Evolutionary conservation across 169 alveolate species (phyloP), one percentile per base, ranked within the genome.

Genomic region (Babesia sp.): DNA sequence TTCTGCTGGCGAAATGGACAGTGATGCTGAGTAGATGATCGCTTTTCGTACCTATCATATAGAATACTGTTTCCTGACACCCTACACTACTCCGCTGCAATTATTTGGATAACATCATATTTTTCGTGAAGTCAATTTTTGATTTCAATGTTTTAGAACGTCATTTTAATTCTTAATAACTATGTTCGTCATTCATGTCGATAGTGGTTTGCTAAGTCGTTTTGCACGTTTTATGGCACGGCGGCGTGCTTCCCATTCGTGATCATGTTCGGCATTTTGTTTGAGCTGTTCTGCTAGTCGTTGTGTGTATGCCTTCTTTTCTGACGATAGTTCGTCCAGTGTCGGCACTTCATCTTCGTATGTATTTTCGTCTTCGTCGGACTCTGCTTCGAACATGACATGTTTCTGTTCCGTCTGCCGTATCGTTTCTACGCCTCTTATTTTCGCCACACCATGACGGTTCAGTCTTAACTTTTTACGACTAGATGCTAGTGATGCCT

Each of bases 371-470:
- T 45, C 58, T n/a, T 41, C 80, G 28, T 31, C 73, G 22, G 71
- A 73, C 41, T 72, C 85, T n/a, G 59, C 85, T n/a, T 53, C 67
- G 31, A 81, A 81, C 60, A 72, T 22, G 48, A n/a, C 42, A 36
- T 81, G 89, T 42, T 72, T 71, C 48, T 71, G 55, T 24, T 71
- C 89, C 26, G 81, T 67, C 56, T 72, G 81, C 31, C 60, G 68
- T 37, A 64, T 42, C 9, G 85, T 72, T 31, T 58, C 72, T 11
- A 72, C 74, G 41, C 89, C 89, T 24, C 89, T 42, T 0, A 81
- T 18, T 67, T 81, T 81, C 11, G 85, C 89, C 28, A 66, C 72
- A 14, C 89, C 89, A 26, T 74, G 69, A n/a, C 80, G 42, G 59
- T 81, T 81, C 44, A 81, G 58, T 28, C 89, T 24, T 46, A 81